A percentile compares a stretch with the other conserved stretches of the same genome.
These are phyloP conservation scores for Spirogloea muscicola DNA, from an alignment of 139 green algal genomes.

Conservation along the genomic window DNA sequence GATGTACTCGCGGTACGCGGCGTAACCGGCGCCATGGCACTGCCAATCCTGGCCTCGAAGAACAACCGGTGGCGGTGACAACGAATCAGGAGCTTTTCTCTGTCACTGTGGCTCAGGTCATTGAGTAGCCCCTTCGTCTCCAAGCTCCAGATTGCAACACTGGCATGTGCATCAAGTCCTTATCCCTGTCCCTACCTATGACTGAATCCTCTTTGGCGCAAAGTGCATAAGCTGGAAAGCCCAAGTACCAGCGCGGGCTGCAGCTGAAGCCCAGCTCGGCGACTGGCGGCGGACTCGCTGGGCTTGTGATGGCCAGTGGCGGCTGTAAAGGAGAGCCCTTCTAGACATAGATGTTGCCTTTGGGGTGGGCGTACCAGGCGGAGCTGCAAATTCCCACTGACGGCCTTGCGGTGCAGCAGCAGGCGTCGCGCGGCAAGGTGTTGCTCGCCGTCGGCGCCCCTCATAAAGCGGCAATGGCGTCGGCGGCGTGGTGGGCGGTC, in stretches of 20 bases:
- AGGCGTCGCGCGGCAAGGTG: conserved; percentile 1
- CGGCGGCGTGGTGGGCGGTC: too few species aligned
- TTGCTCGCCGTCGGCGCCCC: too few species aligned
- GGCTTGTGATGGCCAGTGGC: too few species aligned
- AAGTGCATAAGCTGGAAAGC: background rate
- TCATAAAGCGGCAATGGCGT: too few species aligned
- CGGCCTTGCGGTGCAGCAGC: conserved; percentile 6
- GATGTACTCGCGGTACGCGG: background rate
- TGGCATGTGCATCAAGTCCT: background rate
- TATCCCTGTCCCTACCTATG: background rate
- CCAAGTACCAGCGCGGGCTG: too few species aligned
- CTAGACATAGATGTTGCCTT: background rate
- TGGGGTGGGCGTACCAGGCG: background rate
- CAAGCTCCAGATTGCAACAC: background rate
- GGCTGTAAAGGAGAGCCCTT: background rate
- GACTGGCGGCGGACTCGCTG: too few species aligned
- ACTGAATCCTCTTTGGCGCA: background rate
- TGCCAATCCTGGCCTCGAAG: conserved; percentile 8
- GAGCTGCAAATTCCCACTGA: background rate
- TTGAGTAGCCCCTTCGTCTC: background rate
- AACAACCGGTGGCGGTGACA: background rate
- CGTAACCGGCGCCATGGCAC: conserved; percentile 3
- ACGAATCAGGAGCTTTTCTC: background rate
- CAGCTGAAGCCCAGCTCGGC: too few species aligned
- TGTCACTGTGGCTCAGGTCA: background rate